These are phyloP conservation scores for Neonectria magnoliae DNA, from an alignment of 2,329 filamentous ascomycete genomes.

Conservation along the genomic window DNA sequence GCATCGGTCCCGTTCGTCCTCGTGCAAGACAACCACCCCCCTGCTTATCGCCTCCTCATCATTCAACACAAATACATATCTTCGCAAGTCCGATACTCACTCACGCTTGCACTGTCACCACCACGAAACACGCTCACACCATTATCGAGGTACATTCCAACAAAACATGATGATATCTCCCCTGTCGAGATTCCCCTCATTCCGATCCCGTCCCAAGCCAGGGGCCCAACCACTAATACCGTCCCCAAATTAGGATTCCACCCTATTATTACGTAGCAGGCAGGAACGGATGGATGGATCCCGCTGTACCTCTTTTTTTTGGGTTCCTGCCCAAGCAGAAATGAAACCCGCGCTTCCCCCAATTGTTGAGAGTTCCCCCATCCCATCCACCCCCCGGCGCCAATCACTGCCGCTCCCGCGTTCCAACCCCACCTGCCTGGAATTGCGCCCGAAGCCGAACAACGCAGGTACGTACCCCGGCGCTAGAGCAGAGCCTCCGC, in stretches of 20 bases:
- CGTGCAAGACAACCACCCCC: constrained; percentile 2
- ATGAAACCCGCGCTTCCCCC: constrained; percentile 31
- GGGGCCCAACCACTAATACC: neutral
- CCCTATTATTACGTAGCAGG: neutral
- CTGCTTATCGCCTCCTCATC: constrained; percentile 21
- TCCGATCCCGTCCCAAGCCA: neutral
- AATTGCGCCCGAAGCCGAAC: neutral
- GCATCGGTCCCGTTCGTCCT: neutral
- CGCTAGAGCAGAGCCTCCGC: constrained; percentile 35
- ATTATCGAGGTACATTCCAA: neutral
- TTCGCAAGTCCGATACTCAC: neutral
- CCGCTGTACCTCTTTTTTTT: neutral
- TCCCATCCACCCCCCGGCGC: constrained; percentile 10
- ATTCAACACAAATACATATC: constrained; percentile 18
- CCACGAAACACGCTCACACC: neutral
- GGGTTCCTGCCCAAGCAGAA: neutral
- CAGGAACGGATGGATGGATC: neutral
- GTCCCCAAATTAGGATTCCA: neutral
- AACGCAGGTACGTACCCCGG: constrained; percentile 8
- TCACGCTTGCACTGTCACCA: neutral
- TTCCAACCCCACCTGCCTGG: constrained; percentile 13
- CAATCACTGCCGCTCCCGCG: constrained; percentile 32
- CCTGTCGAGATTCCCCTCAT: neutral
- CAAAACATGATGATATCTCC: neutral
- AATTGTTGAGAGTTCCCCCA: constrained; percentile 46